A percentile compares a stretch with the other conserved stretches of the same genome.
phyloP scores from a whole-genome alignment of 257 asterid genomes.

The Penstemon davidsonii region DNA sequence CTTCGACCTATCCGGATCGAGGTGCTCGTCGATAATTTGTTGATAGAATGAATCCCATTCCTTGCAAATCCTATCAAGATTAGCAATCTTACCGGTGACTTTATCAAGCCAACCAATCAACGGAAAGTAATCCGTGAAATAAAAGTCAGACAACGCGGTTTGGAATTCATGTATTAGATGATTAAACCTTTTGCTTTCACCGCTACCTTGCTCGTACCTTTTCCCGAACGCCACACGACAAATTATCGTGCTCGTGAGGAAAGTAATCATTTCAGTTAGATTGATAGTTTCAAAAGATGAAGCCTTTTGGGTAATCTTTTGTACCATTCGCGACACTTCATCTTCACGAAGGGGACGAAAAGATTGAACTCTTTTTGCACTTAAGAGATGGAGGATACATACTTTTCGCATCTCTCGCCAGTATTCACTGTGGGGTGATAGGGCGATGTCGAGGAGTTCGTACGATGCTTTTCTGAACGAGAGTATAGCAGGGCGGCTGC shows the following conservation, averaged over 20 bases:
- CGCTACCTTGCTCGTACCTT: neutral
- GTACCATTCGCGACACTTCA: too few relatives aligned
- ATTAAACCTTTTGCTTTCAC: neutral
- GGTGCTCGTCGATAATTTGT: constrained; percentile 31
- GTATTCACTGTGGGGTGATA: constrained; percentile 23
- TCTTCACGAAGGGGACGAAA: too few relatives aligned
- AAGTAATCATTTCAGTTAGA: too few relatives aligned
- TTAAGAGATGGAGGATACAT: too few relatives aligned
- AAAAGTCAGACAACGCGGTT: neutral
- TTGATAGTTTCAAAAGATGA: too few relatives aligned
- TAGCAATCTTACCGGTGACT: constrained; percentile 24
- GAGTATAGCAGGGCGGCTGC: constrained; percentile 9
- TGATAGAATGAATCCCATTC: constrained; percentile 36
- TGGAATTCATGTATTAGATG: neutral
- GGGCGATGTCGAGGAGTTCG: constrained; percentile 23
- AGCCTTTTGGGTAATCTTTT: too few relatives aligned
- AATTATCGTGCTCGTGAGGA: too few relatives aligned
- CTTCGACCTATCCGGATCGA: constrained; percentile 12
- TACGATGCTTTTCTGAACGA: constrained; percentile 23
- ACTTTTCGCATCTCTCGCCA: constrained; percentile 12
- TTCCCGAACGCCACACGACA: too few relatives aligned
- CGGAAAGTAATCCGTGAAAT: constrained; percentile 20
- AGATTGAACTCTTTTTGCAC: too few relatives aligned
- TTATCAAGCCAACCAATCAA: constrained; percentile 8
- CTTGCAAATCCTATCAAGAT: constrained; percentile 26